These are phyloP conservation scores for Pterulicium gracile DNA, from an alignment of 1,284 basidiomycete genomes.

Conservation along the genomic window DNA sequence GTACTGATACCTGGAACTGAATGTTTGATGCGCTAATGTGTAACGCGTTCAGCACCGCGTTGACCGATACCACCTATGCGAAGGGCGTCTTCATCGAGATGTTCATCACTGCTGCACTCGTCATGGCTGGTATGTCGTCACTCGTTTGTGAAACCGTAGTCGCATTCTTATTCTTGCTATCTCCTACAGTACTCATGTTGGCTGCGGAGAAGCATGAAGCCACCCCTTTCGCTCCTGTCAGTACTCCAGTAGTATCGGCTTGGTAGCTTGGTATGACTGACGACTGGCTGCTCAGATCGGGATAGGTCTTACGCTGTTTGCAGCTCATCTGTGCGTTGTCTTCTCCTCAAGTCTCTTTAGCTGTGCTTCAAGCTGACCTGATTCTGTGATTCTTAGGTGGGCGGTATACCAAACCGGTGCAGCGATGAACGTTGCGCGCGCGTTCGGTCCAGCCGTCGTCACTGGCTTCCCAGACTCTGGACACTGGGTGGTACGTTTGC, in stretches of 20 bases:
- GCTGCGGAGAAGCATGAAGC: constrained; percentile 58
- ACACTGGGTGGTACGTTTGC: constrained; percentile 50
- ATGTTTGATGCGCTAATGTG: no score
- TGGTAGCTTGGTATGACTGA: no score
- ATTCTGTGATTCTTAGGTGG: no score
- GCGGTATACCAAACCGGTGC: constrained; percentile 48
- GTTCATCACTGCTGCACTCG: constrained; percentile 52
- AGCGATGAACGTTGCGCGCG: constrained; percentile 60
- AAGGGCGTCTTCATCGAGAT: constrained; percentile 67
- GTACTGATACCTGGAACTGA: constrained; percentile 14
- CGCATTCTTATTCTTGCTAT: no score
- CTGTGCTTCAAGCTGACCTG: no score
- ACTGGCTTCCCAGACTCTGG: constrained; percentile 39
- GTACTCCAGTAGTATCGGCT: no score
- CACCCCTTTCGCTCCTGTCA: constrained; percentile 63
- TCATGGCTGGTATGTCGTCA: not conserved
- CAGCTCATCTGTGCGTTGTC: constrained; percentile 57
- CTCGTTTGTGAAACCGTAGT: no score
- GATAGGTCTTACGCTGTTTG: constrained; percentile 61
- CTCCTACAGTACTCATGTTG: constrained; percentile 54
- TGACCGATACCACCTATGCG: constrained; percentile 32
- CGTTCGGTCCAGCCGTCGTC: constrained; percentile 67
- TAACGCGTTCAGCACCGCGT: constrained; percentile 30
- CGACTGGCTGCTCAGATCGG: no score
- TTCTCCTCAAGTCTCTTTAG: no score